Percentiles rank a stretch among this genome's conserved stretches.
Conservation (phyloP, 2,329 filamentous ascomycete species). For the Ceratocystis alfenasii region DNA sequence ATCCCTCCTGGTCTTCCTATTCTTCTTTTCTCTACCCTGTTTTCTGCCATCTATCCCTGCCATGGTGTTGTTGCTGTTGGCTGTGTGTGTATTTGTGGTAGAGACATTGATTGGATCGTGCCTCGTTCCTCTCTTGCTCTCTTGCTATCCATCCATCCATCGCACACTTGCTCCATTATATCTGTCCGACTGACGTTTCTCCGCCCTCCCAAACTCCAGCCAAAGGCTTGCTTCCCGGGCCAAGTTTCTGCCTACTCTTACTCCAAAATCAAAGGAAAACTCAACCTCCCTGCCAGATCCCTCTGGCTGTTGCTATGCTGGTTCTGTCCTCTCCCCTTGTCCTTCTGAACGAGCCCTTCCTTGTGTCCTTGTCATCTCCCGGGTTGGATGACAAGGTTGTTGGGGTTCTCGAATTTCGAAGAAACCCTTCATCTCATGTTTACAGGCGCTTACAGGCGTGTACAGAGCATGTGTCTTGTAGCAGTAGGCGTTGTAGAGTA, state of each 20-base stretch:
- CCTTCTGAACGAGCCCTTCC: background rate
- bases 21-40: constrained; percentile 1
- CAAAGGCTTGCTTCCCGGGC: too few species aligned
- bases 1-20: background rate
- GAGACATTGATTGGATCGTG: background rate
- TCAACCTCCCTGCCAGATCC: background rate
- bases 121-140: constrained; percentile 17
- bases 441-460: background rate
- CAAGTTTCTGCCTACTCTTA: too few species aligned
- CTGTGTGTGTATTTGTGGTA: background rate
- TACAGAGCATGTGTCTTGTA: too few species aligned
- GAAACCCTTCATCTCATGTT: constrained; percentile 9
- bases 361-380: constrained; percentile 3
- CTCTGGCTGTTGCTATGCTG: background rate
- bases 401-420: background rate
- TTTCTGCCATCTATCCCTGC: constrained; percentile 17
- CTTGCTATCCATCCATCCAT: too few species aligned
- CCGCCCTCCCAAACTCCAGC: too few species aligned
- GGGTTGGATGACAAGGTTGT: background rate
- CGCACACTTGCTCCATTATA: too few species aligned
- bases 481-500: too few species aligned
- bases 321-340: too few species aligned
- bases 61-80: background rate
- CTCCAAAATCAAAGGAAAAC: background rate
- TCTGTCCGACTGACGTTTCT: too few species aligned